These are phyloP conservation scores for Boletus insuetus DNA, from an alignment of 768 basidiomycete species.

Conservation along the genomic window DNA sequence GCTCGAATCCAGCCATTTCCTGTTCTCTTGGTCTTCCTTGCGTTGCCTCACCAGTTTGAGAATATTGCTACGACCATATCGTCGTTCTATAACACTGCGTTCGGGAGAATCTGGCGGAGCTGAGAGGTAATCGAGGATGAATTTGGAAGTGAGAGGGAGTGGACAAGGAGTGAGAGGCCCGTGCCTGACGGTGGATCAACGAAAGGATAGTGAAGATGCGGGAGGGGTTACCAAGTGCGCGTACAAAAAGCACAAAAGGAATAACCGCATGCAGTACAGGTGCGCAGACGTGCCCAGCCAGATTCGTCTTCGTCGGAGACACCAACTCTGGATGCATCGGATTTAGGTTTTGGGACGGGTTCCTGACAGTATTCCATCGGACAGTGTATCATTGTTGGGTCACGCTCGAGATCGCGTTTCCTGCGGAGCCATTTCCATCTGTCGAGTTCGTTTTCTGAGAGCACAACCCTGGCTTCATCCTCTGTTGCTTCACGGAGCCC, in stretches of 20 bases:
- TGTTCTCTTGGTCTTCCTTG: constrained; percentile 73
- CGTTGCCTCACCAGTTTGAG: constrained; percentile 57
- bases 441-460: constrained; percentile 58
- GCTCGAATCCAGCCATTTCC: constrained; percentile 64
- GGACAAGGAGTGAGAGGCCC: constrained; percentile 73
- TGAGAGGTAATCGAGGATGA: constrained; percentile 67
- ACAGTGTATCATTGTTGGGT: constrained; percentile 79
- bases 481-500: constrained; percentile 51
- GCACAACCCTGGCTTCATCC: constrained; percentile 71
- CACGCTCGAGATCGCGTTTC: constrained; percentile 71
- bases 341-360: constrained; percentile 61
- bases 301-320: constrained; percentile 49
- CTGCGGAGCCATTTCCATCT: constrained; percentile 80
- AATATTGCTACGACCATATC: constrained; percentile 63
- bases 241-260: constrained; percentile 84
- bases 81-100: constrained; percentile 53
- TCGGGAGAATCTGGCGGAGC: constrained; percentile 49
- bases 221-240: constrained; percentile 62
- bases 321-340: constrained; percentile 6
- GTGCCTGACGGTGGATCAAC: constrained; percentile 54
- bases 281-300: constrained; percentile 70
- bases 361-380: constrained; percentile 79
- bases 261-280: constrained; percentile 67
- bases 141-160: constrained; percentile 59
- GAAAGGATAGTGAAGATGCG: not conserved